These are phyloP conservation scores for Metarhizium robertsii DNA, from an alignment of 2,329 filamentous ascomycete genomes.

Conservation along the genomic window DNA sequence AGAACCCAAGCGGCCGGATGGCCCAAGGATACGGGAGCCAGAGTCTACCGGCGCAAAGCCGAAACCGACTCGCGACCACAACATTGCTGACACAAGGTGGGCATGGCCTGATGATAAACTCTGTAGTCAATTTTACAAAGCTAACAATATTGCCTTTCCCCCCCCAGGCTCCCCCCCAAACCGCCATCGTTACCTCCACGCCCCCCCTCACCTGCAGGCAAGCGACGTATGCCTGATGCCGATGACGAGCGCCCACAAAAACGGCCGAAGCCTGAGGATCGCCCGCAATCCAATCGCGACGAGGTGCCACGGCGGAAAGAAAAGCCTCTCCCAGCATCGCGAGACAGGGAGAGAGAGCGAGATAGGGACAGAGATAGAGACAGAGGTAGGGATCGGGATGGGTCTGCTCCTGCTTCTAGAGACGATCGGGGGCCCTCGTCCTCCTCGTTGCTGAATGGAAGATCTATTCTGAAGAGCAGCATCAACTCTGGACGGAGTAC, in stretches of 20 bases:
- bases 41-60: background rate
- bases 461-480: conserved; percentile 21
- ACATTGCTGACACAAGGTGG: conserved; percentile 8
- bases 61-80: conserved; percentile 5
- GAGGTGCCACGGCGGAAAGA: conserved; percentile 24
- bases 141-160: background rate
- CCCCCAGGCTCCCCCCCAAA: conserved; percentile 25
- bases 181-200: conserved; percentile 26
- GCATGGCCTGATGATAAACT: background rate
- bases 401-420: conserved; percentile 12
- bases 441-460: conserved; percentile 28
- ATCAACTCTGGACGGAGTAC: conserved; percentile 17
- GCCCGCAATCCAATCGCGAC: conserved; percentile 21
- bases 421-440: conserved; percentile 17
- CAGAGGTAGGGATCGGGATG: conserved; percentile 15
- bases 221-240: conserved; percentile 35
- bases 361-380: conserved; percentile 6
- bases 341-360: conserved; percentile 4
- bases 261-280: conserved; percentile 32
- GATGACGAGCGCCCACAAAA: conserved; percentile 40
- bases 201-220: conserved; percentile 33
- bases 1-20: conserved; percentile 7
- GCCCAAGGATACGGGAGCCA: conserved; percentile 6
- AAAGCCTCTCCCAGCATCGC: background rate
- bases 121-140: background rate